Percentiles rank a stretch among this genome's conserved stretches.
Evolutionary conservation across 306 rosid genomes (phyloP).

Genomic region (Pachyrhizus erosus): DNA sequence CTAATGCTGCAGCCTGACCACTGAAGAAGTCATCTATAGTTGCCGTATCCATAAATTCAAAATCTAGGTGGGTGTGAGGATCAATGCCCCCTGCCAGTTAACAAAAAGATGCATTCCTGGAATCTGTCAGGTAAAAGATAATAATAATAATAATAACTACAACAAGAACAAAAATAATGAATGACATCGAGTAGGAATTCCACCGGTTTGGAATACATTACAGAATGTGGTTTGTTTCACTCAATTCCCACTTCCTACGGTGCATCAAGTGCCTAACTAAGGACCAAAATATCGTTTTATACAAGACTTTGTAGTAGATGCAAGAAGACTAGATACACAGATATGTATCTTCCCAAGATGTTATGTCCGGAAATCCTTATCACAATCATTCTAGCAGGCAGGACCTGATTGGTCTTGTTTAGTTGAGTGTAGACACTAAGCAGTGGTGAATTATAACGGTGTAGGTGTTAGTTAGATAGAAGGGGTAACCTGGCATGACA

Average conservation of each 20-base stretch:
- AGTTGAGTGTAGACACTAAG: background rate
- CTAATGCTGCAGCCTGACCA: conserved; percentile 98
- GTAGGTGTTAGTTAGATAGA: no score
- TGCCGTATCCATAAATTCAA: conserved; percentile 71
- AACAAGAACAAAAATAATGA: no score
- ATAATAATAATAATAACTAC: no score
- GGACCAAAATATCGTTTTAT: background rate
- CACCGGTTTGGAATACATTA: conserved; percentile 14
- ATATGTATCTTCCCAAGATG: background rate
- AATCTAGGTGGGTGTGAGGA: conserved; percentile 88
- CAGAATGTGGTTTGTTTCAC: no score
- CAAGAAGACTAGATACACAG: conserved; percentile 9
- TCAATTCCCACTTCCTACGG: conserved; percentile 26
- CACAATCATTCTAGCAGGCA: conserved; percentile 4
- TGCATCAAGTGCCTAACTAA: conserved; percentile 13
- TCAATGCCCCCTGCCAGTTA: conserved; percentile 88
- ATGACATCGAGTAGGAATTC: conserved; percentile 20
- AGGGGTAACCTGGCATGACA: conserved; percentile 91
- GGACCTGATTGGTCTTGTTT: background rate
- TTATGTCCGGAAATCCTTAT: background rate
- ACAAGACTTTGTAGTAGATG: conserved; percentile 11
- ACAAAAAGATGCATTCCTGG: conserved; percentile 37
- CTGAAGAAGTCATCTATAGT: conserved; percentile 84
- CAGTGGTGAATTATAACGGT: background rate
- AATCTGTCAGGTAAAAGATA: conserved; percentile 13